These are phyloP conservation scores for Agaricales sp. DNA, from an alignment of 1,284 basidiomycete genomes.

Conservation along the genomic window DNA sequence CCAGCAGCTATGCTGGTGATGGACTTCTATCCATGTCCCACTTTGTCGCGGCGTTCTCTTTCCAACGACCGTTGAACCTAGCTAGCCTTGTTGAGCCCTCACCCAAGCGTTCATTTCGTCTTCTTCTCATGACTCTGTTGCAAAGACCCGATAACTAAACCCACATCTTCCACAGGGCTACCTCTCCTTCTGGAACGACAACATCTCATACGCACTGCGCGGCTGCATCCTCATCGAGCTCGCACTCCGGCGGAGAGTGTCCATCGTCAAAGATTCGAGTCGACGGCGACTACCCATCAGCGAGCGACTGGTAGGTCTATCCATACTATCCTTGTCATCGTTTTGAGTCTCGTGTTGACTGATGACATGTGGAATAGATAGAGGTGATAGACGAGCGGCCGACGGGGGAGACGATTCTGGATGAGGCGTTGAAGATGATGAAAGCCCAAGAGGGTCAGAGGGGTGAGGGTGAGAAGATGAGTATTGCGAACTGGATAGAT, in stretches of 20 bases:
- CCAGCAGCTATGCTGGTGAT: too few species aligned
- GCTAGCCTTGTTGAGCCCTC: too few species aligned
- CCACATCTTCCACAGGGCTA: constrained; percentile 53
- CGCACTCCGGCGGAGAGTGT: constrained; percentile 82
- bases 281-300: constrained; percentile 68
- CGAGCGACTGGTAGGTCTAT: constrained; percentile 49
- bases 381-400: constrained; percentile 77
- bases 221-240: constrained; percentile 95
- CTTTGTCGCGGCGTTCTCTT: too few species aligned
- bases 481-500: constrained; percentile 91
- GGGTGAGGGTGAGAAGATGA: constrained; percentile 52
- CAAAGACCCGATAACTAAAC: not conserved
- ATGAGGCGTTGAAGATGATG: constrained; percentile 95
- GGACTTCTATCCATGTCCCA: too few species aligned
- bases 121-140: not conserved
- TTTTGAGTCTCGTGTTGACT: not conserved
- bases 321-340: not conserved
- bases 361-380: not conserved
- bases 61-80: too few species aligned
- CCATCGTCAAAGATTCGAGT: constrained; percentile 77
- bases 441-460: constrained; percentile 42
- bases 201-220: constrained; percentile 91
- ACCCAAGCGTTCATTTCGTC: too few species aligned
- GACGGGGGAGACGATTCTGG: constrained; percentile 91
- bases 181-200: constrained; percentile 96